Evolutionary conservation across 306 rosid genomes (phyloP), one percentile per base, ranked within the genome.

Genomic region (Ceratonia siliqua): DNA sequence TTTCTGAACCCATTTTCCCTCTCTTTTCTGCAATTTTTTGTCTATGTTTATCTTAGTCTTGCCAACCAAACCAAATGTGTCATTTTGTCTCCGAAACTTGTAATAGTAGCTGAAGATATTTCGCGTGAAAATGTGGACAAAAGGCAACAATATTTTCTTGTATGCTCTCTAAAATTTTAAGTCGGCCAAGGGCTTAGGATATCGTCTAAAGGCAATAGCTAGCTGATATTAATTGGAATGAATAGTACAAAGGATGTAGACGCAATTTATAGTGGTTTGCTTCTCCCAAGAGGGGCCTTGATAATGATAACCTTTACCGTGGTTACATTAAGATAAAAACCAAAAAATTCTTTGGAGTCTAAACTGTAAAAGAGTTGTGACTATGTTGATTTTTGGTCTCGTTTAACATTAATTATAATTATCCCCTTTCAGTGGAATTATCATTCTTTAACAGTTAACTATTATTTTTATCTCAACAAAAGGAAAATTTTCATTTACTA

Each of bases 1-100:
- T 81, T 81, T 84, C 78, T n/a, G 81, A 86, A 72, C 4, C 64
- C 56, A 13, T 24, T 69, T 78, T 87, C 87, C 78, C 87, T 76
- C 89, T 71, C 75, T 72, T 73, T 28, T 35, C 49, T 49, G 17
- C 13, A 71, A 41, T 74, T 67, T 53, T 32, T 68, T 0, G 14
- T 10, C 67, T 10, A 1, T 54, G n/a, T 24, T 54, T 24, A 3
- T 54, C 33, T 33, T 21, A n/a, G n/a, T 54, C 61, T 54, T 13
- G 6, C 4, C 10, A 13, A 58, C 13, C 20, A 58, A 15, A 30
- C 41, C 39, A 28, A 28, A 58, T 58, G 39, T 14, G 12, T 56
- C 5, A 5, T 13, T 25, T 56, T 21, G 5, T 55, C 17, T 55
- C 17, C 1, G 7, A 55, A 25, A 11, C 17, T 52, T 6, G 57